A percentile compares a stretch with the other conserved stretches of the same genome.
Evolutionary conservation across 2,329 filamentous ascomycete species (phyloP).

Genomic region (Botrytis squamosa): DNA sequence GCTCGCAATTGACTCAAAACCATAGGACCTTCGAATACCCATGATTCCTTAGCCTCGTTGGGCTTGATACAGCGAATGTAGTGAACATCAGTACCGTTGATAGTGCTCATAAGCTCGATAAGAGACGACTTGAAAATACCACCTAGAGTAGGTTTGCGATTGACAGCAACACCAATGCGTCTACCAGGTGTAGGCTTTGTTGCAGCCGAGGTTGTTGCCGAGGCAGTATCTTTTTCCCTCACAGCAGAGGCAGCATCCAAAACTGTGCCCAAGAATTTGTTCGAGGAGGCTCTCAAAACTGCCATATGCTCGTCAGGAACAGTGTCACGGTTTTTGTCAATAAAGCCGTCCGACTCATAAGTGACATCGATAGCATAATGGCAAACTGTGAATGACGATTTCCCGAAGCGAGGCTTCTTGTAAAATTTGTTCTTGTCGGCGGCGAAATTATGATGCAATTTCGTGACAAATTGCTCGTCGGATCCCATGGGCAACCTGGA

Average conservation of each 20-base stretch:
- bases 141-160: conserved; percentile 93
- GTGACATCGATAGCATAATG: conserved; percentile 98
- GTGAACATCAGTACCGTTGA: conserved; percentile 96
- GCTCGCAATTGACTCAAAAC: conserved; percentile 94
- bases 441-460: conserved; percentile 91
- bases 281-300: conserved; percentile 79
- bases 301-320: conserved; percentile 98
- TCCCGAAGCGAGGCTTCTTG: conserved; percentile 97
- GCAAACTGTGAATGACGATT: conserved; percentile 95
- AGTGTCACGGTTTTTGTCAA: conserved; percentile 98
- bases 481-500: conserved; percentile 95
- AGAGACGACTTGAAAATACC: conserved; percentile 98
- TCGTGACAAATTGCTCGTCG: conserved; percentile 94
- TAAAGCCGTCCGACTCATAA: conserved; percentile 98
- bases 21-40: conserved; percentile 99
- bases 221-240: conserved; percentile 80
- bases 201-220: conserved; percentile 59
- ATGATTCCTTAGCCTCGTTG: conserved; percentile 93
- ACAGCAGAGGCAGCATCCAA: conserved; percentile 82
- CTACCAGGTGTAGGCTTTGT: conserved; percentile 78
- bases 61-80: conserved; percentile 99
- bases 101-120: conserved; percentile 97
- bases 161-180: conserved; percentile 87
- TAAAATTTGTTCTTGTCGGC: conserved; percentile 93
- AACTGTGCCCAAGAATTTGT: conserved; percentile 80